Base-by-base conservation (phyloP, 2,329 filamentous ascomycete species). In the Colletotrichum incanum region DNA sequence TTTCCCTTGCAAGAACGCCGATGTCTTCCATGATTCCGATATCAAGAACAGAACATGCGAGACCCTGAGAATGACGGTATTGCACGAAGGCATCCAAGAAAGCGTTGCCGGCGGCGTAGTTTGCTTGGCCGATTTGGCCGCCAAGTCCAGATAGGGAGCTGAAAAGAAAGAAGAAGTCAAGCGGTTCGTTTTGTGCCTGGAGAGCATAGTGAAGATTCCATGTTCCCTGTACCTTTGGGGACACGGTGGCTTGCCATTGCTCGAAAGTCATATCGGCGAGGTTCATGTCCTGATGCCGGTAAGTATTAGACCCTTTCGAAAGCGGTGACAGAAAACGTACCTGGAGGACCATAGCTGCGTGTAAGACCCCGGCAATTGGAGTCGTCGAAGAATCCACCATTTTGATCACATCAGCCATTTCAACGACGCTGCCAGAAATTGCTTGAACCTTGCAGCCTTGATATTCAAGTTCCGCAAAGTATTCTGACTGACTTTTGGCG, bases 151-250 rank as follows among this genome's bases (percentile, higher is more conserved):
- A 77, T 8, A 82, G 73, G 2, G 84, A 86, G 11, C 76, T 78
- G 52, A 79, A 76, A 28, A 82, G 71, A 28, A 80, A 69, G 62
- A 86, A 84, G 75, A 86, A 84, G 65, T 83, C 80, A 1, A 83
- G 76, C 28, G 9, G 58, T 14, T 65, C 65, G 11, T 39, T 41
- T 31, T 71, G 63, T 8, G 60, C 7, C 28, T 68, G 45, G 0
- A 81, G 74, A 54, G 73, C n/a, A 34, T 79, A 62, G 73, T 86
- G 82, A 7, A 87, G 76, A 65, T 87, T 87, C 80, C 79, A 82
- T 5, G 83, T 83, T 6, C 84, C 85, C 12, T 78, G 65, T 1
- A 84, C 79, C 75, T 87, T 87, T 5, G 84, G 82, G 2, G 73
- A 73, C 2, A 84, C 74, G 3, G 80, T 76, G 1, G 74, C 72